A percentile compares a stretch with the other conserved stretches of the same genome.
phyloP scores from a whole-genome alignment of 164 flowering plant species.

The Stephania japonica region DNA sequence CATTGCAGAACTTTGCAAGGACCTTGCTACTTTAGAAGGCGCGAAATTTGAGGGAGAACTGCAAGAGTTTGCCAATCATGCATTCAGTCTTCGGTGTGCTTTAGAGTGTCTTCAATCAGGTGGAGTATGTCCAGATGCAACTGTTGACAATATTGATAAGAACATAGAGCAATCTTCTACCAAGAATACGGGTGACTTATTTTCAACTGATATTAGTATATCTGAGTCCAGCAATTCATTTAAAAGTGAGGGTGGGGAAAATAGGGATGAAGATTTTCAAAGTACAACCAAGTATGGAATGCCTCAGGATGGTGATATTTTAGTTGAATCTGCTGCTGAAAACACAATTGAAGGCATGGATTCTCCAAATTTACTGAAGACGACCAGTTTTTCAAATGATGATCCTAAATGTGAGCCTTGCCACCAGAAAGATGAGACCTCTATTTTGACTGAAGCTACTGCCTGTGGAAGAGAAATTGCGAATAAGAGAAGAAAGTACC shows the following conservation, averaged over 20 bases:
- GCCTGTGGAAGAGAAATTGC: conserved; percentile 28
- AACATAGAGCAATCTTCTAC: conserved; percentile 19
- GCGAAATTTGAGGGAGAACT: conserved; percentile 95
- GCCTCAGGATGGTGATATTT: conserved; percentile 22
- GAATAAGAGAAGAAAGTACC: conserved; percentile 52
- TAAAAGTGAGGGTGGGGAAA: conserved; percentile 18
- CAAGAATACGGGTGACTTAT: conserved; percentile 29
- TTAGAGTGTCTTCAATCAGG: conserved; percentile 85
- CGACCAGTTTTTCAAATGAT: conserved; percentile 21
- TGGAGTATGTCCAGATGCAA: conserved; percentile 47
- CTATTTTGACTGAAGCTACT: conserved; percentile 28
- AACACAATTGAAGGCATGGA: conserved; percentile 19
- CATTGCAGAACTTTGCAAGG: conserved; percentile 92
- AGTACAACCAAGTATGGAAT: conserved; percentile 15
- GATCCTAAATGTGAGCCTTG: conserved; percentile 21
- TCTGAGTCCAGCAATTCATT: conserved; percentile 18
- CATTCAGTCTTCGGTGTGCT: conserved; percentile 80
- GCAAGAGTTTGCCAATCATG: conserved; percentile 99
- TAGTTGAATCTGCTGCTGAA: conserved; percentile 24
- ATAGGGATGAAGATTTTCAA: conserved; percentile 15
- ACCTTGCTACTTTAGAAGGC: conserved; percentile 81
- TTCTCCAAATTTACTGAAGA: conserved; percentile 23
- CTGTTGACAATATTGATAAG: conserved; percentile 24
- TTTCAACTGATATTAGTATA: conserved; percentile 20
- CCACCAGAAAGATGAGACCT: conserved; percentile 34